phyloP scores from a whole-genome alignment of 352 stramenopile genomes.

The Pythium myriotylum region DNA sequence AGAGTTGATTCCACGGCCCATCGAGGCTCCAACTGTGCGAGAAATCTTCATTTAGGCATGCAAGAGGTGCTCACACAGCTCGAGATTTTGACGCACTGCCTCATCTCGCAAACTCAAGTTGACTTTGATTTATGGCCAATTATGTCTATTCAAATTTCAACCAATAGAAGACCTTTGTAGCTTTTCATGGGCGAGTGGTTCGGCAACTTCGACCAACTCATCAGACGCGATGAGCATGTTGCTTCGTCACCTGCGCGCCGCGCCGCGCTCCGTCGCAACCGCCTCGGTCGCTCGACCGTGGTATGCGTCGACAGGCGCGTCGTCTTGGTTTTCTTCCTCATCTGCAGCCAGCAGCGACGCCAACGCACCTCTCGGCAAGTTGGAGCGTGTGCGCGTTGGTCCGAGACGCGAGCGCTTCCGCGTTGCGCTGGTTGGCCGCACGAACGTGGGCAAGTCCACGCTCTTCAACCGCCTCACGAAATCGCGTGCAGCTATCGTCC shows the following conservation, averaged over 20 bases:
- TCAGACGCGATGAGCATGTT: slow-evolving; percentile 28
- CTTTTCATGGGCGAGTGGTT: slow-evolving; percentile 21
- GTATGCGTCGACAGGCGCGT: slow-evolving; percentile 1
- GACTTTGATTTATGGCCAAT: slow-evolving; percentile 20
- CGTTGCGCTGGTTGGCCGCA: slow-evolving; percentile 79
- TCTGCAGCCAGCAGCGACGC: slow-evolving; percentile 9
- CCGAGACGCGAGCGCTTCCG: slow-evolving; percentile 58
- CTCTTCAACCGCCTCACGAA: slow-evolving; percentile 87
- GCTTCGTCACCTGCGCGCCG: slow-evolving; percentile 41
- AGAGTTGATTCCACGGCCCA: too few species aligned
- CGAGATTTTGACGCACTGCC: background rate
- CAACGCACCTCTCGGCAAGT: slow-evolving; percentile 25
- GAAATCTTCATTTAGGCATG: too few species aligned
- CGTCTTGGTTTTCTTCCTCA: slow-evolving; percentile 10
- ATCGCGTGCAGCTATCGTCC: slow-evolving; percentile 75
- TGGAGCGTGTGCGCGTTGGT: slow-evolving; percentile 39
- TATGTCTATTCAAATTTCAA: slow-evolving; percentile 17
- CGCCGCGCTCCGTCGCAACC: slow-evolving; percentile 22
- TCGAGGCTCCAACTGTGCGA: too few species aligned
- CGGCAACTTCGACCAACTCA: slow-evolving; percentile 24
- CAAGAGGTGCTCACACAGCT: background rate
- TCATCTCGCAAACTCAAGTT: background rate
- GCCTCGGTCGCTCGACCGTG: slow-evolving; percentile 11
- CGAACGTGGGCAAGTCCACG: slow-evolving; percentile 86
- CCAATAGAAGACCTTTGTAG: slow-evolving; percentile 22